A percentile compares a stretch with the other conserved stretches of the same genome.
These are phyloP conservation scores for Martiniozyma abietophila DNA, from an alignment of 805 yeast genomes.

Conservation along the genomic window DNA sequence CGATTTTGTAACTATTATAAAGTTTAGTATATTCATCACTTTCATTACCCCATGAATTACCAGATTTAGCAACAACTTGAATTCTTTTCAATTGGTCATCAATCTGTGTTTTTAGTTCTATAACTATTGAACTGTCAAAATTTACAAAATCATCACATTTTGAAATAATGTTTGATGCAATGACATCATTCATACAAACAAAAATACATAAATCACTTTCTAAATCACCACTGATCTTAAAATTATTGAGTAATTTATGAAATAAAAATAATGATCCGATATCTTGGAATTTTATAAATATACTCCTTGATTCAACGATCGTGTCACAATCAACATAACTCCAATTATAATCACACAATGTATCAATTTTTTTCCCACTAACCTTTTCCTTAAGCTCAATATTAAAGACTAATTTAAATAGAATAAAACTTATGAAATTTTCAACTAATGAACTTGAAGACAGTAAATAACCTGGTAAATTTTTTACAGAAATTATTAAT, in stretches of 20 bases:
- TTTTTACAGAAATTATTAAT: slow-evolving; percentile 14
- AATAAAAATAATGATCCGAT: slow-evolving; percentile 20
- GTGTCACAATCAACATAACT: slow-evolving; percentile 14
- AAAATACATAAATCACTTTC: no score
- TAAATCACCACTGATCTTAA: slow-evolving; percentile 6
- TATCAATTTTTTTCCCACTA: slow-evolving; percentile 1
- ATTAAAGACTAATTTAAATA: slow-evolving; percentile 7
- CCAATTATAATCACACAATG: slow-evolving; percentile 19
- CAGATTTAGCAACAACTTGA: no score
- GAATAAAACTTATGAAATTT: slow-evolving; percentile 11
- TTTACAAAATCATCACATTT: neutral
- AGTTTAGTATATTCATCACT: slow-evolving; percentile 12
- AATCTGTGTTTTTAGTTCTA: neutral
- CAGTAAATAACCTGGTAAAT: slow-evolving; percentile 15
- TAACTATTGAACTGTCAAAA: neutral
- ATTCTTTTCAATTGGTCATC: no score
- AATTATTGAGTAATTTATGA: slow-evolving; percentile 6
- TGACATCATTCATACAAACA: no score
- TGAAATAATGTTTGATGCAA: neutral
- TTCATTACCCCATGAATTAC: neutral
- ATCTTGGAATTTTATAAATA: slow-evolving; percentile 24
- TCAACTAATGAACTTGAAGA: slow-evolving; percentile 16
- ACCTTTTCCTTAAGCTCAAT: slow-evolving; percentile 4
- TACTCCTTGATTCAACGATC: slow-evolving; percentile 11
- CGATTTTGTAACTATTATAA: slow-evolving; percentile 36